Base-by-base conservation (phyloP, 2,329 filamentous ascomycete genomes). In the Colletotrichum endophyticum region DNA sequence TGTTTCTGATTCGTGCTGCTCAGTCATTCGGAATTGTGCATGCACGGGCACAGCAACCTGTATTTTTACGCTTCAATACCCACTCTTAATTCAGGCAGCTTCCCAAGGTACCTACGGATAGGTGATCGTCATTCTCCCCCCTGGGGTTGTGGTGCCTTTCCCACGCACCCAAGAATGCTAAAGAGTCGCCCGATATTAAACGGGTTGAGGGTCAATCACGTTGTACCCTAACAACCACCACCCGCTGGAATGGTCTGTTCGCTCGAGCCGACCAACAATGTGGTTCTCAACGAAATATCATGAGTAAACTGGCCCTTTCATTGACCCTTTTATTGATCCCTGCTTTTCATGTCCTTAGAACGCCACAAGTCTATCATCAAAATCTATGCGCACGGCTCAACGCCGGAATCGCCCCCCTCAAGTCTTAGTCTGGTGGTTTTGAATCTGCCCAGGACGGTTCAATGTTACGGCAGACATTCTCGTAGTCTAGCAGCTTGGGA, bases 401-500 rank as follows among this genome's bases (percentile, higher is more conserved):
- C 22, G 15, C 22, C 34, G 30, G 19, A 63, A 32, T 15, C 62
- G 34, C n/a, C 34, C 15, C 22, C 22, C 16, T 57, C n/a, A 16
- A 27, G 8, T 59, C 27, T 67, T 57, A 78, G 32, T 78, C 77
- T 13, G 77, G 75, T 16, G 87, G 86, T 79, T 88, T 89, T 76
- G 87, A 87, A 79, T 93, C 91, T 15, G 89, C 89, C 92, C 92
- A 94, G 9, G 91, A 93, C 15, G 92, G 92, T 76, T 89, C 85
- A 39, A 94, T 89, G 16, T 85, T 85, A 72, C 93, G 90, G 82
- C 94, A 96, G n/a, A 96, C 94, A 70, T 89, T 89, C 83, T 95
- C 93, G 81, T 96, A 96, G 82, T 96, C 94, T 75, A 84, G 83
- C 77, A 95, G 91, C 64, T 85, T 88, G 76, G 88, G 85, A 44